Base-by-base conservation (phyloP, 208 protist species). In the Angomonas desouzai region DNA sequence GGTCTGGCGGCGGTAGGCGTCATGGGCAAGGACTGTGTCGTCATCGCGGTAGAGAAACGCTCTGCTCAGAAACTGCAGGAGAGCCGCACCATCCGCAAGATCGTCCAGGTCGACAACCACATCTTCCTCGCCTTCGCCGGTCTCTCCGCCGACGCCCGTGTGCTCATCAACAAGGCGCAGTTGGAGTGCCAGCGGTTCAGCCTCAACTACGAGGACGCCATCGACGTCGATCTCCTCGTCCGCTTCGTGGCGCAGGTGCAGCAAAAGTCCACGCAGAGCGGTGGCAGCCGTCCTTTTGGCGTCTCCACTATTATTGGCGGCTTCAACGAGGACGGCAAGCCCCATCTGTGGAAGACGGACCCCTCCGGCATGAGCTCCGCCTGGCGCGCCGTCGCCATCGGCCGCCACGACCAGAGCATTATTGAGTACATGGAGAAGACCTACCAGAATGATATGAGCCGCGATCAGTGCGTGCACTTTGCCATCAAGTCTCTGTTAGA, bases 21-120 rank as follows among this genome's bases (percentile, higher is more conserved):
- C 47, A 75, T 81, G 33, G 94, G 91, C 32, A 84, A 82, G 58
- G 88, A 97, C 76, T 83, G 72, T 68, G 76, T 97, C 23, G 81
- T 99, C 27, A 88, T 99, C 27, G 99, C 94, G 30, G 97, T 99
- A 38, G 98, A 99, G 85, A 99, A 98, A 80, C 98, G 98, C 72
- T 91, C 96, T 0, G 94, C 93, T 16, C 92, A 98, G 45, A 99
- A 99, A 76, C 84, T 99, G 60, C 98, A 99, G 89, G 98, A 99
- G 66, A 87, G 98, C 34, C 82, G 98, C 53, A 99, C 98, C 0
- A 96, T 99, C 45, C 85, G 97, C 23, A 99, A 99, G 82, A 99
- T 99, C 56, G 87, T 92, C 67, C 90, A 97, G 51, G 77, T 99
- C 2, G 99, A 99, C 68, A 90, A 99, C 7, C 97, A 99, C 81